Evolutionary conservation across 2,329 filamentous ascomycete genomes (phyloP), one percentile per base, ranked within the genome.

Genomic region (Aspergillus proliferans): DNA sequence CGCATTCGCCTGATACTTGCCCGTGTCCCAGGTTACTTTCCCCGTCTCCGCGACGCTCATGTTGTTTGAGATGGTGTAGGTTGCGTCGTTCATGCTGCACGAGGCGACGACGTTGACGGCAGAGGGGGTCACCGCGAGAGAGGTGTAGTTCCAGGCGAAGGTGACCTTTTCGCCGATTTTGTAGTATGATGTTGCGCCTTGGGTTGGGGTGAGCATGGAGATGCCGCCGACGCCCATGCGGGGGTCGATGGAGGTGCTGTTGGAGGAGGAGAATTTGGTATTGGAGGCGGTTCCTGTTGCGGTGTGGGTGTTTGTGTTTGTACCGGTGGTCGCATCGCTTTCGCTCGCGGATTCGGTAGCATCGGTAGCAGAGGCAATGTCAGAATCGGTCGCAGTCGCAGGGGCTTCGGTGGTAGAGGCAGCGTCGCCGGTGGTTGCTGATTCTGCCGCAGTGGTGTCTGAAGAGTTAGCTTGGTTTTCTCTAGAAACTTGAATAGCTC

Each of bases 91-190:
- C 51, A 72, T 64, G 33, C 74, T 75, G 72, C 82, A 85, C 9
- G 76, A 77, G 1, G 83, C 83, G 40, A 85, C 67, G 34, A 86
- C 75, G 56, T 86, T 81, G 57, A 86, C 71, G 40, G 74, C 76
- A 1, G 74, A 72, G 0, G 83, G 83, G 0, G 79, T 81, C 15
- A 78, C 72, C 18, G 72, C 76, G 21, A 86, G 69, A 9, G 79
- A 83, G 12, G 83, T 86, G 67, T 85, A 86, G 67, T 86, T 86
- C 83, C 83, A 86, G 18, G 73, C 77, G 56, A 86, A 84, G 0
- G 82, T 85, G 26, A 85, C 70, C 51, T 72, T 75, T 41, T 85
- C 74, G 15, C 80, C 80, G 56, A 85, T 78, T 65, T 84, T 85
- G 74, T 82, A 85, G 68, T 80, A 85, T 47, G 77, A 76, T 4